Base-by-base conservation (phyloP, 169 alveolate species). In the Eimeria sp. region DNA sequence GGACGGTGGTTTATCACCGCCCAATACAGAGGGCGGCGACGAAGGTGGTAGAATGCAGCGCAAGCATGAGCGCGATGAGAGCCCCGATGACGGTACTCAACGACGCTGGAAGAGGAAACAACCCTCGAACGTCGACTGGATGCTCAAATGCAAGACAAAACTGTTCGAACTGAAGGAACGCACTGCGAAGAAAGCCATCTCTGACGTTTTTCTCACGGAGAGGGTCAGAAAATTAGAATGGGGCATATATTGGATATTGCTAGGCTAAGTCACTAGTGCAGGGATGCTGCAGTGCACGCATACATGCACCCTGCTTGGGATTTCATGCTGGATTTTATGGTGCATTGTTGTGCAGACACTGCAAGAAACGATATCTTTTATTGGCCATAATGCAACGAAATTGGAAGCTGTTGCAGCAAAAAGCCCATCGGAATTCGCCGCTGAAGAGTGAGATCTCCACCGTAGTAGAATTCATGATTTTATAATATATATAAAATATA, bases 131-230 rank as follows among this genome's bases (percentile, higher is more conserved):
- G 95, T 91, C 54, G 95, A 91, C 34, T 91, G 95, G 95, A 61
- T 91, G 91, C 91, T 91, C 84, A 91, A 91, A 67, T 91, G 95
- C 83, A 70, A 78, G n/a, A 91, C 89, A 43, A 91, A 91, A 30
- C 95, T 91, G 18, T 45, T 83, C n/a, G 95, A 91, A 45, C 82
- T 91, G 65, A 91, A 91, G 83, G 95, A 91, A 20, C 80, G 95
- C 6, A 91, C 95, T 25, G 91, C 86, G 22, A 83, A 63, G 22
- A 91, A 91, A 67, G 95, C 95, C 11, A 57, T 91, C 47, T 91
- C 95, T 4, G 95, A 91, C 67, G 95, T 91, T 45, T 91, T 91
- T 83, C 78, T 91, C 63, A 91, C 86, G 18, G 90, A 91, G 22
- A 63, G 95, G 83, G 95, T 91, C 40, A 30, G 70, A 13, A 16